These are phyloP conservation scores for Melaleuca quinquenervia DNA, from an alignment of 345 rosid genomes.

Conservation along the genomic window DNA sequence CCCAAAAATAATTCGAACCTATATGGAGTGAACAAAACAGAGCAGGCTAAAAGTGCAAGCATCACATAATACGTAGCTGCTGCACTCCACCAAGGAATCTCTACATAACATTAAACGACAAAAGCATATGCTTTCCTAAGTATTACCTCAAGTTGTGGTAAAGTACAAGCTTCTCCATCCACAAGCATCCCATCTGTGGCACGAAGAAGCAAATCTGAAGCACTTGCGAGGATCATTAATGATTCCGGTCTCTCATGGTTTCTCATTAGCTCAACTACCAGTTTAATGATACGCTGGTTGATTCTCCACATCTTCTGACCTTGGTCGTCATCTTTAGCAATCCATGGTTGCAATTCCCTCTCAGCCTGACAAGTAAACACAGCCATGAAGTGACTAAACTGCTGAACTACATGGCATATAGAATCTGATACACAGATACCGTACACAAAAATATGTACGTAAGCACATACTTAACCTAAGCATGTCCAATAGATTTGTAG, in stretches of 20 bases:
- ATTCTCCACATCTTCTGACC: conserved; percentile 95
- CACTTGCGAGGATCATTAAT: conserved; percentile 75
- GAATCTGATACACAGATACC: neutral
- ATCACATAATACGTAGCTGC: neutral
- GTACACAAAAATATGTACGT: neutral
- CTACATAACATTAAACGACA: neutral
- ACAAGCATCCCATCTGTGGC: conserved; percentile 98
- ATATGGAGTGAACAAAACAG: neutral
- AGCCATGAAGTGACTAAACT: conserved; percentile 19
- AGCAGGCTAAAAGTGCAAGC: neutral
- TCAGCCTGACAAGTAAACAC: conserved; percentile 63
- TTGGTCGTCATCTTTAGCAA: conserved; percentile 85
- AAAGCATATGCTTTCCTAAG: neutral
- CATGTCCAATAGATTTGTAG: neutral
- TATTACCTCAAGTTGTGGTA: conserved; percentile 87
- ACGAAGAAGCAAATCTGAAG: conserved; percentile 90
- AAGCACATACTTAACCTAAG: neutral
- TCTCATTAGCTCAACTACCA: conserved; percentile 89
- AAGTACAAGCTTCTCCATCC: conserved; percentile 95
- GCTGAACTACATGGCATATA: neutral
- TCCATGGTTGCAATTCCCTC: conserved; percentile 96
- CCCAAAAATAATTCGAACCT: neutral
- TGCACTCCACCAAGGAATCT: neutral
- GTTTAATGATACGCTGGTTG: conserved; percentile 84
- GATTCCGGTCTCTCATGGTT: conserved; percentile 82